Evolutionary conservation across 2,329 filamentous ascomycete genomes (phyloP).

Genomic region (Elsinoe fawcettii): DNA sequence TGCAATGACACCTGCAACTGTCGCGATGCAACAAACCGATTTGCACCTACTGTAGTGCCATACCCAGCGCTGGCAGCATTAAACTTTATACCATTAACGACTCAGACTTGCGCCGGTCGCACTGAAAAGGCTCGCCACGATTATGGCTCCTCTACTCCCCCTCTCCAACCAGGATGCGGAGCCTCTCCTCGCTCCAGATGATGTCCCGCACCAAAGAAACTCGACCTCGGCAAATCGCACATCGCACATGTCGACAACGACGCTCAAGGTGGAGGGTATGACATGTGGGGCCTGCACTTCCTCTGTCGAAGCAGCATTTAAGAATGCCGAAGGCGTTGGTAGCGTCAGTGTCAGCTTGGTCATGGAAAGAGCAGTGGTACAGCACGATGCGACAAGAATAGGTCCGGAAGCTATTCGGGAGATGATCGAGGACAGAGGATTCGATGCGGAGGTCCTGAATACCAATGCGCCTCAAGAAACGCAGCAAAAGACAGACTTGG

Average conservation of each 20-base stretch:
- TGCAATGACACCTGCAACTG: background rate
- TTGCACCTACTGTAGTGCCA: background rate
- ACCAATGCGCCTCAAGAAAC: constrained; percentile 25
- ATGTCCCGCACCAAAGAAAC: background rate
- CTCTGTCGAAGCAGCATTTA: constrained; percentile 82
- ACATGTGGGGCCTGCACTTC: constrained; percentile 89
- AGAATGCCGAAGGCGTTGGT: constrained; percentile 69
- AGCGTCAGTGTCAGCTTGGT: constrained; percentile 88
- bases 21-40: background rate
- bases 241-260: constrained; percentile 73
- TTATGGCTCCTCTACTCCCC: constrained; percentile 9
- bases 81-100: background rate
- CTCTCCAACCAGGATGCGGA: constrained; percentile 3
- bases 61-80: background rate
- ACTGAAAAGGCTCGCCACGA: background rate
- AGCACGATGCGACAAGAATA: constrained; percentile 73
- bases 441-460: constrained; percentile 60
- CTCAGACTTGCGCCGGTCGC: background rate
- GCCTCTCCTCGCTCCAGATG: background rate
- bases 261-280: constrained; percentile 79
- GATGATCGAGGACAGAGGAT: constrained; percentile 84
- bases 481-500: constrained; percentile 45
- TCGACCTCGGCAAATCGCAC: constrained; percentile 5
- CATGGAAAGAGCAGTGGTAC: constrained; percentile 88
- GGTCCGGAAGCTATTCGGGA: constrained; percentile 69